Conservation (phyloP, 805 yeast species). For the Yamadazyma sp. region DNA sequence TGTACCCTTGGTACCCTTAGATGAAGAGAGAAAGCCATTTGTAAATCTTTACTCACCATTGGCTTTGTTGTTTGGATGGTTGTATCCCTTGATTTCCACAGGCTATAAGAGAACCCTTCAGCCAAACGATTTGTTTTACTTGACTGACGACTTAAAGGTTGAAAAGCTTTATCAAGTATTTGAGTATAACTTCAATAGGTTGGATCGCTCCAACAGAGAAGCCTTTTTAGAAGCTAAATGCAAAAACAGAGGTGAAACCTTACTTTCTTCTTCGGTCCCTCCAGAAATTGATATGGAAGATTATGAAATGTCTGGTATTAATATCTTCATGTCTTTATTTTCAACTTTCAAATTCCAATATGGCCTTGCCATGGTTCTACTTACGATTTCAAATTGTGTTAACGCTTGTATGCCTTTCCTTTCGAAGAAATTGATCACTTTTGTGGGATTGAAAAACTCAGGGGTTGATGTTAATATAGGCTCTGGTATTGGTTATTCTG, state of each 20-base stretch:
- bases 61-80: constrained; percentile 61
- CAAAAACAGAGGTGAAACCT: constrained; percentile 18
- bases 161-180: constrained; percentile 23
- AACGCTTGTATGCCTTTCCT: constrained; percentile 32
- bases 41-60: constrained; percentile 25
- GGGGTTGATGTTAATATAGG: constrained; percentile 26
- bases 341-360: neutral
- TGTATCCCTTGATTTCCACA: constrained; percentile 54
- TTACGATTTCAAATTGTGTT: neutral
- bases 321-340: neutral
- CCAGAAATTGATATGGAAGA: constrained; percentile 1
- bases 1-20: constrained; percentile 47
- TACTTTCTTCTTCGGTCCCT: constrained; percentile 2
- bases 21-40: constrained; percentile 45
- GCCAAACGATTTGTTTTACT: constrained; percentile 54
- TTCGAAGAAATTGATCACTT: constrained; percentile 31
- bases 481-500: constrained; percentile 37
- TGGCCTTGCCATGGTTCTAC: neutral
- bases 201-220: no score
- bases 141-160: constrained; percentile 32
- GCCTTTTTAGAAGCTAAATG: constrained; percentile 22
- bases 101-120: constrained; percentile 73
- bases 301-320: neutral
- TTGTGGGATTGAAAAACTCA: constrained; percentile 25
- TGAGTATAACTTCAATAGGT: constrained; percentile 6